Evolutionary conservation across 1,139 yeast species (phyloP), one percentile per base, ranked within the genome.

Genomic region (Blastobotrys arbuscula): DNA sequence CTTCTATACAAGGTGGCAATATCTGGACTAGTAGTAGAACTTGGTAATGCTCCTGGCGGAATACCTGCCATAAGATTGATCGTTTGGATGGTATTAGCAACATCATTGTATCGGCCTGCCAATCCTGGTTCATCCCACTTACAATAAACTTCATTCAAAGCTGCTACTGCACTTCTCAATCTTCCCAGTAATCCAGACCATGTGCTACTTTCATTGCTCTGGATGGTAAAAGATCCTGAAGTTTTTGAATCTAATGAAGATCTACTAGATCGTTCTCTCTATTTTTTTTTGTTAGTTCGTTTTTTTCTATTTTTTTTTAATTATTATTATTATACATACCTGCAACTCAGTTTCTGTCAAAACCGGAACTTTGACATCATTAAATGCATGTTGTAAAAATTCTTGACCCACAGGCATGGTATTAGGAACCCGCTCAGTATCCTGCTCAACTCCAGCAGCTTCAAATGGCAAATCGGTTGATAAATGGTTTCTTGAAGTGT

Each of bases 41-140:
- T 51, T 8, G 63, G 65, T 20, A 53, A 50, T 1, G 64, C 54
- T 13, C 64, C 64, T 10, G 62, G 60, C 2, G 65, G 64, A 34
- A 61, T 56, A 7, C 65, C 65, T 0, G 63, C 56, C 44, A 57
- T 53, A 18, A 59, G 48, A 24, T 59, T 53, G 16, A 61, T 55
- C 18, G 54, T 55, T 42, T 60, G 63, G 24, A 60, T 50, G 13
- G 55, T 49, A 21, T 55, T 49, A 9, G 62, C 53, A 10, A 61
- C 55, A 19, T 50, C 54, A 20, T 53, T 53, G 45, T 50, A 56
- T n/a, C 53, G 39, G 9, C 42, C 37, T 6, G 47, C 52, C 31
- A 56, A 44, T 15, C 50, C 49, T 13, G 51, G 49, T 15, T 48
- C 42, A 30, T 56, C 58, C 41, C 50, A 51, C 30, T 39, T 41